Conservation (phyloP, 2,329 filamentous ascomycete genomes). For the Plenodomus tracheiphilus region DNA sequence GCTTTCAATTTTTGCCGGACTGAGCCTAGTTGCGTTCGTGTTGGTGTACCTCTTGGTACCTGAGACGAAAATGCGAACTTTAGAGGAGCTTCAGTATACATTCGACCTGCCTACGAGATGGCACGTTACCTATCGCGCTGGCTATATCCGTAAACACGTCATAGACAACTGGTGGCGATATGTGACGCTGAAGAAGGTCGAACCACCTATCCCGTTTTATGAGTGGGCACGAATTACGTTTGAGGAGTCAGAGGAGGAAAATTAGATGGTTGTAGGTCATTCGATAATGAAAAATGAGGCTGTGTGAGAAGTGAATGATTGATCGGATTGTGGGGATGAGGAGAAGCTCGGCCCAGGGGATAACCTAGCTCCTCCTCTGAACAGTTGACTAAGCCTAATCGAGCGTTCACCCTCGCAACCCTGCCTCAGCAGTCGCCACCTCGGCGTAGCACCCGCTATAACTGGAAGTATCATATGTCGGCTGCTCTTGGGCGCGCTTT, state of each 20-base stretch:
- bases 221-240: slow-evolving; percentile 19
- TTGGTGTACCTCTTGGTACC: slow-evolving; percentile 34
- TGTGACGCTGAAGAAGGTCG: slow-evolving; percentile 12
- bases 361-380: no score
- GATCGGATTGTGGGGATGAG: no score
- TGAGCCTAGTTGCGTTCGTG: slow-evolving; percentile 32
- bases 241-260: not conserved
- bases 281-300: not conserved
- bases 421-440: no score
- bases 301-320: no score
- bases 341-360: no score
- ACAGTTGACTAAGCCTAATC: no score
- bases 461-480: no score
- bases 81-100: slow-evolving; percentile 29
- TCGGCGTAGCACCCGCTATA: no score
- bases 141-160: slow-evolving; percentile 18
- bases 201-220: slow-evolving; percentile 21
- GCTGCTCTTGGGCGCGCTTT: no score
- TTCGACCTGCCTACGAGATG: slow-evolving; percentile 25
- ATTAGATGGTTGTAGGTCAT: not conserved
- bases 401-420: no score
- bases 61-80: slow-evolving; percentile 28
- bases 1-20: slow-evolving; percentile 42
- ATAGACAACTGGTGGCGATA: slow-evolving; percentile 21
- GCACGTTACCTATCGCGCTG: slow-evolving; percentile 20